phyloP scores from a whole-genome alignment of 176 grass and related monocot species.

The Puccinellia tenuiflora region DNA sequence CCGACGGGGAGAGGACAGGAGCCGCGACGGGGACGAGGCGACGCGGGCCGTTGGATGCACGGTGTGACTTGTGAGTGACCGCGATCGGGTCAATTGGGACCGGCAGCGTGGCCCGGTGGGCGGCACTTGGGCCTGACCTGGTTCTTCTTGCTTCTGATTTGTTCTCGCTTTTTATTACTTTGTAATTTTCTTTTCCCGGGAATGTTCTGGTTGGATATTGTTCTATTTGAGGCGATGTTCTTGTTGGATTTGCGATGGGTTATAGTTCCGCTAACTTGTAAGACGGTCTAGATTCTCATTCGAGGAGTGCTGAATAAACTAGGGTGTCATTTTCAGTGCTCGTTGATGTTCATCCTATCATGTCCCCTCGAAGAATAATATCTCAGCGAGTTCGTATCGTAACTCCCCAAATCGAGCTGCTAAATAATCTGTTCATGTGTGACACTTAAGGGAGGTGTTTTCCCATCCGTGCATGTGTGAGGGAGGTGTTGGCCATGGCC shows the following conservation, averaged over 20 bases:
- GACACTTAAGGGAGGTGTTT: too few species aligned
- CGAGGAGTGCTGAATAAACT: neutral
- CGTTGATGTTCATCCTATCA: neutral
- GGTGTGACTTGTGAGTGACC: too few species aligned
- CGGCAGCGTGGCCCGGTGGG: neutral
- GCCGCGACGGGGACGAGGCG: neutral
- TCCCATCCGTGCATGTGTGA: too few species aligned
- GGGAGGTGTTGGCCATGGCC: too few species aligned
- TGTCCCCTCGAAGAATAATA: neutral
- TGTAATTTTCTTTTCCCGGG: neutral
- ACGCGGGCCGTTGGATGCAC: neutral
- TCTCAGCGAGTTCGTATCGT: too few species aligned
- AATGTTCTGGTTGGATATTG: neutral
- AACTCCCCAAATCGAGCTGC: neutral
- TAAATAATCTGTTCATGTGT: too few species aligned
- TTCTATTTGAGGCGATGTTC: neutral
- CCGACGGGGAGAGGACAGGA: constrained; percentile 5
- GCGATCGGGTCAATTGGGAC: constrained; percentile 20
- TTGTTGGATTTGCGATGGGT: neutral
- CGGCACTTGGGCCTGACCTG: neutral
- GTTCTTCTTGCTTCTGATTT: neutral
- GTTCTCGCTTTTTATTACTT: neutral
- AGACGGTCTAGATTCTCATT: neutral
- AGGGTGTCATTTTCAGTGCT: neutral
- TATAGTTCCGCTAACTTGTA: neutral